Evolutionary conservation across 768 basidiomycete species (phyloP).

Genomic region (Tylopilus sp.): DNA sequence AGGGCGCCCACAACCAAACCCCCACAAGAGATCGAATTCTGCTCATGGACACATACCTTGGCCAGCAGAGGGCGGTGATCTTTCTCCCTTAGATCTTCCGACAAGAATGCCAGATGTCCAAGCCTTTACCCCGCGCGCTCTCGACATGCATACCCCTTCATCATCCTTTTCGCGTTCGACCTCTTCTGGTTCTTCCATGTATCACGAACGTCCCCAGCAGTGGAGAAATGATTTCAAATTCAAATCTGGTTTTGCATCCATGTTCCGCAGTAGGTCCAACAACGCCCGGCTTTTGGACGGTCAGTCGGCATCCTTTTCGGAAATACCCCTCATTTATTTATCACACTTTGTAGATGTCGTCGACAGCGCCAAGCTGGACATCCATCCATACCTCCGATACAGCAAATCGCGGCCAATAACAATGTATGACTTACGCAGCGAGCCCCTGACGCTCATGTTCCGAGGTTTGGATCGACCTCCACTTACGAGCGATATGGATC

Average conservation of each 20-base stretch:
- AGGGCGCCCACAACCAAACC: not conserved
- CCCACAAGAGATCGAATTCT: constrained; percentile 4
- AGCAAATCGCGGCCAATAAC: constrained; percentile 36
- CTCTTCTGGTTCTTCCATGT: constrained; percentile 11
- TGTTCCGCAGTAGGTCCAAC: constrained; percentile 25
- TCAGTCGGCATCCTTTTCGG: constrained; percentile 8
- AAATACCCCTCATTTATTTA: not conserved
- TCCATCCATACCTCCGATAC: constrained; percentile 24
- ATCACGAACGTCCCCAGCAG: constrained; percentile 23
- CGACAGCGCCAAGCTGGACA: constrained; percentile 26
- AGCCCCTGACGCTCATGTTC: constrained; percentile 41
- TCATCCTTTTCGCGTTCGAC: constrained; percentile 21
- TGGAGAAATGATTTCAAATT: constrained; percentile 34
- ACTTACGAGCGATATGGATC: constrained; percentile 50
- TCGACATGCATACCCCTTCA: constrained; percentile 25
- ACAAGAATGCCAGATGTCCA: constrained; percentile 18
- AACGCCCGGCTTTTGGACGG: constrained; percentile 11
- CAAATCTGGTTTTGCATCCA: constrained; percentile 28
- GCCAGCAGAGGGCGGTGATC: constrained; percentile 17
- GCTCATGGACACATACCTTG: constrained; percentile 9
- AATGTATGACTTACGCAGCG: constrained; percentile 48
- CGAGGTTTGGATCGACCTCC: constrained; percentile 41
- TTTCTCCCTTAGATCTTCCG: constrained; percentile 19
- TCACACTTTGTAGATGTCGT: constrained; percentile 9
- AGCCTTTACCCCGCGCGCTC: constrained; percentile 11